Evolutionary conservation across 257 asterid genomes (phyloP).

Genomic region (Parsonsia alboflavescens): DNA sequence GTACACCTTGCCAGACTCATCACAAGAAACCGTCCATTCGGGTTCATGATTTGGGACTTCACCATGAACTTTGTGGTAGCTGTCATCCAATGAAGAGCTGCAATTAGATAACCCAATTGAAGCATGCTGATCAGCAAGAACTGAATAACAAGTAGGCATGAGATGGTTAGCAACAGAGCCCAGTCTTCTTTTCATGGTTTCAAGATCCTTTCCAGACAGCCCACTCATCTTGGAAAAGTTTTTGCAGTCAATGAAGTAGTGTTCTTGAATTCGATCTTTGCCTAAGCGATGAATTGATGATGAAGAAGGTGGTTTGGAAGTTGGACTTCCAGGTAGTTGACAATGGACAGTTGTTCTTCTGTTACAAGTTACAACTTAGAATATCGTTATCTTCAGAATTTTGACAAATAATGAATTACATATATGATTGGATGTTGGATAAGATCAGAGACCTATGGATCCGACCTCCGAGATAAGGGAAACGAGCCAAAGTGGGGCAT

Average conservation of each 20-base stretch:
- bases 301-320: background rate
- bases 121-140: constrained; percentile 11
- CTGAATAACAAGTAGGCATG: constrained; percentile 34
- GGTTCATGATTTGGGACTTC: constrained; percentile 63
- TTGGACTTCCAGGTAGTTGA: background rate
- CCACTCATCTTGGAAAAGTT: constrained; percentile 35
- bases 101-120: constrained; percentile 35
- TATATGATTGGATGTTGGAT: background rate
- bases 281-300: background rate
- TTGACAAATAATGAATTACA: background rate
- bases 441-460: constrained; percentile 1
- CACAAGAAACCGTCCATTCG: constrained; percentile 53
- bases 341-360: background rate
- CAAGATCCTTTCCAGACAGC: constrained; percentile 30
- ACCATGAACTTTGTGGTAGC: constrained; percentile 72
- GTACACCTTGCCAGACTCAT: constrained; percentile 64
- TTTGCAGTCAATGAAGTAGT: background rate
- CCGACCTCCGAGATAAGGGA: no score
- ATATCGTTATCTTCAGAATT: constrained; percentile 12
- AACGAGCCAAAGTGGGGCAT: no score
- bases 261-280: constrained; percentile 1
- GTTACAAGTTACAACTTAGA: background rate
- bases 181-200: constrained; percentile 47
- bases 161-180: constrained; percentile 59
- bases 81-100: constrained; percentile 58